Conservation (phyloP, 805 yeast species). For the Saturnispora galanensis region DNA sequence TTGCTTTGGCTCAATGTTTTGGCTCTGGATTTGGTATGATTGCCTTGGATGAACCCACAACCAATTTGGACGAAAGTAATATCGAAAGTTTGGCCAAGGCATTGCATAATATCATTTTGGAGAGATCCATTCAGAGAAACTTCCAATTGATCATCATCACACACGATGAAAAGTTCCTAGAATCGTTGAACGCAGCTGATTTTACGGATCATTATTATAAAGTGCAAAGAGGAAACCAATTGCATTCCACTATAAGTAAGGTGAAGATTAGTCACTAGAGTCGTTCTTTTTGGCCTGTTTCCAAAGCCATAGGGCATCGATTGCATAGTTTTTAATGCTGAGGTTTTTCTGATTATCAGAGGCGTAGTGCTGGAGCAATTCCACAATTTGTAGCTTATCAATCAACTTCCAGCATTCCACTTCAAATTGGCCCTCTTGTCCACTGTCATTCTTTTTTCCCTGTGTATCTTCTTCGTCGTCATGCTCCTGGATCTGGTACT, state of each 20-base stretch:
- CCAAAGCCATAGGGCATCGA: conserved; percentile 91
- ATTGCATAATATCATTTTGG: conserved; percentile 60
- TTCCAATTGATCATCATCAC: conserved; percentile 94
- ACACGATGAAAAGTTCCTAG: conserved; percentile 87
- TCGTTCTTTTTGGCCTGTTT: conserved; percentile 24
- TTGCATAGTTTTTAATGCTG: conserved; percentile 72
- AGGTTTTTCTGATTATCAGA: conserved; percentile 54
- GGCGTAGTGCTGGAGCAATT: conserved; percentile 55
- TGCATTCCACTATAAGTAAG: conserved; percentile 58
- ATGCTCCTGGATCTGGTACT: conserved; percentile 31
- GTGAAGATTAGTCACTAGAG: conserved; percentile 17
- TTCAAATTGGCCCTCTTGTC: conserved; percentile 37
- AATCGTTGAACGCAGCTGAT: conserved; percentile 73
- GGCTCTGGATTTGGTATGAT: conserved; percentile 93
- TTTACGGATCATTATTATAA: conserved; percentile 84
- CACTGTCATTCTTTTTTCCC: conserved; percentile 1
- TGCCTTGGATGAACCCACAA: conserved; percentile 96
- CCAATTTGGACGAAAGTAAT: conserved; percentile 85
- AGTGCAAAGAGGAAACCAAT: conserved; percentile 70
- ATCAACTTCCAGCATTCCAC: conserved; percentile 62
- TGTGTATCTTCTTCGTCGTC: conserved; percentile 32
- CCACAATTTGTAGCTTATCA: conserved; percentile 50
- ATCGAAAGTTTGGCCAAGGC: conserved; percentile 81
- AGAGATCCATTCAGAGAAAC: conserved; percentile 69
- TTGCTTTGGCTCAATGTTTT: conserved; percentile 92